phyloP scores from a whole-genome alignment of 768 basidiomycete species.

The Suillus placidus region DNA sequence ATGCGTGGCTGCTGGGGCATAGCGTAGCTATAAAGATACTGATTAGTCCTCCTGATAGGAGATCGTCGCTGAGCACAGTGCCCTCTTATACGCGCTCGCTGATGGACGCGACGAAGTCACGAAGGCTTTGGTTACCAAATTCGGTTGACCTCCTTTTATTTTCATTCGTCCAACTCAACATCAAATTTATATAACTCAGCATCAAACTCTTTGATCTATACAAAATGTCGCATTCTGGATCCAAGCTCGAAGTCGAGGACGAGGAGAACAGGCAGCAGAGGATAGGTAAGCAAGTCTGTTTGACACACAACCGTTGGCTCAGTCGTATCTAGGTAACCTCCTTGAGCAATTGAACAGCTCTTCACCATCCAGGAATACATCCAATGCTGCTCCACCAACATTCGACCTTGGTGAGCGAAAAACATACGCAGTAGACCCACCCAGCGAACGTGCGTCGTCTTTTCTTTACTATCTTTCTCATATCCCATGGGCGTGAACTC shows the following conservation, averaged over 20 bases:
- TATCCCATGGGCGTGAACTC: neutral
- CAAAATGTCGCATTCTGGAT: slow-evolving; percentile 10
- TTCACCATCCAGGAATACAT: slow-evolving; percentile 19
- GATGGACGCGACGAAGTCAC: slow-evolving; percentile 9
- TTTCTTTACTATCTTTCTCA: slow-evolving; percentile 7
- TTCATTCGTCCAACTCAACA: neutral
- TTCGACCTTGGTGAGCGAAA: slow-evolving; percentile 44
- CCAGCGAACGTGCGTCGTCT: slow-evolving; percentile 49
- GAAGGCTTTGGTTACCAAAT: slow-evolving; percentile 6
- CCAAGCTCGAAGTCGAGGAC: slow-evolving; percentile 49
- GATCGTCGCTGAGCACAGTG: neutral
- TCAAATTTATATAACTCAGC: neutral
- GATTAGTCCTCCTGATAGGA: neutral
- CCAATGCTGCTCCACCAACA: slow-evolving; percentile 11
- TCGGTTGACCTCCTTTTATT: slow-evolving; percentile 3
- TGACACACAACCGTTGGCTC: neutral
- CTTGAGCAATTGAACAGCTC: slow-evolving; percentile 43
- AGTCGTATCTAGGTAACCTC: slow-evolving; percentile 35
- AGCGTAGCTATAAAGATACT: neutral
- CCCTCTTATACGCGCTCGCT: neutral
- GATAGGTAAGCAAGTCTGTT: slow-evolving; percentile 40
- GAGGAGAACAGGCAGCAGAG: slow-evolving; percentile 46
- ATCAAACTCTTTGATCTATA: slow-evolving; percentile 9
- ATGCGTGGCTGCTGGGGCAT: slow-evolving; percentile 41
- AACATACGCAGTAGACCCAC: slow-evolving; percentile 43